A percentile compares a stretch with the other conserved stretches of the same genome.
phyloP scores from a whole-genome alignment of 805 yeast species.

The Peterozyma xylosa region DNA sequence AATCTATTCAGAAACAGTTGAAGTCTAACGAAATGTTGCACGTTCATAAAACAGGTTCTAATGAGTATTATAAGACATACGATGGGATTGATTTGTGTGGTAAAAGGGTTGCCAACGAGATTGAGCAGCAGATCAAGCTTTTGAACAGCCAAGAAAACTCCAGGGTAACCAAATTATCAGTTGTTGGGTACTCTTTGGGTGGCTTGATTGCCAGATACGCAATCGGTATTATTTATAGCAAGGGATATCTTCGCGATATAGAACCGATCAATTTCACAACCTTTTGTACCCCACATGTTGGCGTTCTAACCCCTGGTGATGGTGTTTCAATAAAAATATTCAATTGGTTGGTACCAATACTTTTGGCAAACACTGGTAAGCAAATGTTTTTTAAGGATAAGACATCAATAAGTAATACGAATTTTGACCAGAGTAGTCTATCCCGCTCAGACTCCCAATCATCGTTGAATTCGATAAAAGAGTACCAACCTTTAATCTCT shows the following conservation, averaged over 20 bases:
- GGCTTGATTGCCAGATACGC: constrained; percentile 80
- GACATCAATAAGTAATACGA: constrained; percentile 10
- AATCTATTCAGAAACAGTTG: constrained; percentile 6
- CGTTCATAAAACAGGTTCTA: constrained; percentile 48
- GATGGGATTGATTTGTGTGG: constrained; percentile 89
- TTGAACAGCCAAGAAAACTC: constrained; percentile 12
- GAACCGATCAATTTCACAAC: constrained; percentile 53
- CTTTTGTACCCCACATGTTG: constrained; percentile 67
- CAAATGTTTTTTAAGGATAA: constrained; percentile 64
- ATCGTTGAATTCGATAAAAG: neutral
- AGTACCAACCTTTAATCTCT: constrained; percentile 42
- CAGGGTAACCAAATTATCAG: constrained; percentile 59
- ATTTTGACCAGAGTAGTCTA: neutral
- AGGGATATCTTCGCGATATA: constrained; percentile 43
- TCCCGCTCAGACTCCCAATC: constrained; percentile 7
- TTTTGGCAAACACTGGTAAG: constrained; percentile 64
- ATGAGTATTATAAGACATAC: constrained; percentile 69
- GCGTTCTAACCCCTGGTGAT: constrained; percentile 54
- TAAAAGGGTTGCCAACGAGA: constrained; percentile 63
- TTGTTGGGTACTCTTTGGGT: constrained; percentile 85
- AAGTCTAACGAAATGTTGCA: constrained; percentile 21
- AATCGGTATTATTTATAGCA: constrained; percentile 57
- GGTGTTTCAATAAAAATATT: constrained; percentile 43
- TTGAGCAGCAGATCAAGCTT: constrained; percentile 29
- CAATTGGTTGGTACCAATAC: constrained; percentile 55